Base-by-base conservation (phyloP, 1,284 basidiomycete species). In the Sanghuangporus weigelae region DNA sequence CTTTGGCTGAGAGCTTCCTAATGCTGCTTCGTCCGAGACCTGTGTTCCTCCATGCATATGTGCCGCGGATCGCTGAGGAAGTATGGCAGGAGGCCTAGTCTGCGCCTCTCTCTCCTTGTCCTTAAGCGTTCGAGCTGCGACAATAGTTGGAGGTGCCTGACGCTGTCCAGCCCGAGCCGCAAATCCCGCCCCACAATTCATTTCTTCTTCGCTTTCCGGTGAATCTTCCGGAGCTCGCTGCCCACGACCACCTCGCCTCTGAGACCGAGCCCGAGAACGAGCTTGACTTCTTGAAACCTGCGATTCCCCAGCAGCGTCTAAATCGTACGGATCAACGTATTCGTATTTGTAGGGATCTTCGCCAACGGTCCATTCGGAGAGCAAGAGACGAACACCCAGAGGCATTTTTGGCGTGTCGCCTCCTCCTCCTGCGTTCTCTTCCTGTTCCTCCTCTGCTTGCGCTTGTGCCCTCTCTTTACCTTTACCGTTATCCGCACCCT, bases 361-460 rank as follows among this genome's bases (percentile, higher is more conserved):
- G 12, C 85, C 84, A 26, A 83, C 64, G 57, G 82, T 77, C 89
- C 90, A 92, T 57, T 88, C 86, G 62, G 81, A 79, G 59, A 92
- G 73, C 42, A 92, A 76, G 12, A 86, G 76, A 39, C 85, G 79
- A 7, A 87, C 83, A 2, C 86, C 85, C 3, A 80, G 74, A 0
- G 84, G 81, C 57, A 71, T 71, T n/a, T 69, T 66, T 40, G 61
- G 69, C 49, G 38, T 68, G 66, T 60, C 69, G 26, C 42, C 53
- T 46, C 69, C 64, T 38, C 74, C 71, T 23, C 1, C 14, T 6
- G 7, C 4, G 11, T 59, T 5, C 16, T n/a, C 16, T n/a, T 46
- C 21, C 3, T 4, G 44, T 46, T 11, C 7, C 6, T 16, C 16
- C 44, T 7, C 21, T 46, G 44, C 16, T 19, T n/a, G 16, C 16